These are phyloP conservation scores for Saccharomyces mikatae DNA, from an alignment of 805 yeast species.

Conservation along the genomic window DNA sequence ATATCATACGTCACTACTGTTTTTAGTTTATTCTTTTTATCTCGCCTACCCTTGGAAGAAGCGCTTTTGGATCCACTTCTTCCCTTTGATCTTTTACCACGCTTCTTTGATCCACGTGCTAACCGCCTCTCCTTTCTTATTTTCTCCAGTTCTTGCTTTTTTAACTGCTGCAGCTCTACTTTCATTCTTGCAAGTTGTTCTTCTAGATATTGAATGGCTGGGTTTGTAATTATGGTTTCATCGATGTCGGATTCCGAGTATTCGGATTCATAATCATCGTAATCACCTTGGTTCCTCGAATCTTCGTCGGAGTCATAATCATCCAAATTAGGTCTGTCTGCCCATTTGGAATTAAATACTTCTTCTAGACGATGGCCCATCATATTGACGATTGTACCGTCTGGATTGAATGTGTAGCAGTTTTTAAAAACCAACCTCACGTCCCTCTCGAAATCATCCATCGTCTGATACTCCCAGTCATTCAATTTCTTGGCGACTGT, in stretches of 20 bases:
- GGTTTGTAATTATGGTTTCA: conserved; percentile 64
- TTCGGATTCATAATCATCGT: conserved; percentile 30
- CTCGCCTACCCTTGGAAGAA: conserved; percentile 8
- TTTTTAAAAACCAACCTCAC: conserved; percentile 76
- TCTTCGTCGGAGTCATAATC: conserved; percentile 40
- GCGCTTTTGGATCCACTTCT: conserved; percentile 30
- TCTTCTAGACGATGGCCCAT: conserved; percentile 92
- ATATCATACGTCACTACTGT: conserved; percentile 79
- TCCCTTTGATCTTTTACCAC: conserved; percentile 31
- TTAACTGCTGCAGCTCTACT: conserved; percentile 72
- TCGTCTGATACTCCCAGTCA: conserved; percentile 81
- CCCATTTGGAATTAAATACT: conserved; percentile 81
- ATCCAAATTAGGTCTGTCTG: conserved; percentile 69
- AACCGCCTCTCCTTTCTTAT: conserved; percentile 50
- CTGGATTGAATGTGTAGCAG: conserved; percentile 90
- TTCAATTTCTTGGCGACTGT: conserved; percentile 73
- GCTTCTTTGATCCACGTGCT: conserved; percentile 28
- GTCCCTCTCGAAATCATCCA: conserved; percentile 80
- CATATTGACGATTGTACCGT: conserved; percentile 90
- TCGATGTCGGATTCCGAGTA: conserved; percentile 50
- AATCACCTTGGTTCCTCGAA: conserved; percentile 35
- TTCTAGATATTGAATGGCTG: conserved; percentile 84
- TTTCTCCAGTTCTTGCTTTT: conserved; percentile 65
- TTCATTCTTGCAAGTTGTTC: conserved; percentile 81
- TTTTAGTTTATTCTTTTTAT: conserved; percentile 27